Evolutionary conservation across 768 basidiomycete genomes (phyloP).

Genomic region (Tulasnella sp.): DNA sequence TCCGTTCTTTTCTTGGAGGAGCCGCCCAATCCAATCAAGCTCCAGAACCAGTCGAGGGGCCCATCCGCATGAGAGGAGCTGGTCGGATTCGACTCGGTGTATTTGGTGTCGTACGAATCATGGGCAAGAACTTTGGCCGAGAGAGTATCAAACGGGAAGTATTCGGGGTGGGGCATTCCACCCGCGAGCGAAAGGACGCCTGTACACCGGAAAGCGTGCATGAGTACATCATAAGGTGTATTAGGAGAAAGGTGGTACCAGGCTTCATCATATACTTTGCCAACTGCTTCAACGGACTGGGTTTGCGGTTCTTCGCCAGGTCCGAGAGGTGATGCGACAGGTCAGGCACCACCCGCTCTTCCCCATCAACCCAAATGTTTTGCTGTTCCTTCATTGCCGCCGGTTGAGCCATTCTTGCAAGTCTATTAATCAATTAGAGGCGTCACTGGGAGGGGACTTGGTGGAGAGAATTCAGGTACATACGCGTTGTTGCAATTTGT

Average conservation of each 20-base stretch:
- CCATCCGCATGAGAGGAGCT: conserved; percentile 24
- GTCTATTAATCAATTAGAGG: not conserved
- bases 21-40: conserved; percentile 35
- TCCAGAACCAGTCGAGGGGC: conserved; percentile 51
- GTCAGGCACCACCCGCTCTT: conserved; percentile 32
- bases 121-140: conserved; percentile 46
- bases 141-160: conserved; percentile 62
- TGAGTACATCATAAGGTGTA: no score
- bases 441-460: not conserved
- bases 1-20: conserved; percentile 29
- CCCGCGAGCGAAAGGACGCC: conserved; percentile 55
- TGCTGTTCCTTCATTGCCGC: not conserved
- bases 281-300: conserved; percentile 59
- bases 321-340: conserved; percentile 65
- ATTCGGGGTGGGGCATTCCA: conserved; percentile 61
- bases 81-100: not conserved
- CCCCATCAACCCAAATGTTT: conserved; percentile 10
- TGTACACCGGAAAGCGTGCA: conserved; percentile 15
- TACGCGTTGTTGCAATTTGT: not conserved
- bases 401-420: not conserved
- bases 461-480: not conserved
- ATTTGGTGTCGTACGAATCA: conserved; percentile 34
- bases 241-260: conserved; percentile 27
- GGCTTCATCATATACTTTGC: conserved; percentile 50
- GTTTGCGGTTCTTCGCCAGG: conserved; percentile 40